Evolutionary conservation across 2,329 filamentous ascomycete species (phyloP).

Genomic region (Endoconidiophora laricicola): DNA sequence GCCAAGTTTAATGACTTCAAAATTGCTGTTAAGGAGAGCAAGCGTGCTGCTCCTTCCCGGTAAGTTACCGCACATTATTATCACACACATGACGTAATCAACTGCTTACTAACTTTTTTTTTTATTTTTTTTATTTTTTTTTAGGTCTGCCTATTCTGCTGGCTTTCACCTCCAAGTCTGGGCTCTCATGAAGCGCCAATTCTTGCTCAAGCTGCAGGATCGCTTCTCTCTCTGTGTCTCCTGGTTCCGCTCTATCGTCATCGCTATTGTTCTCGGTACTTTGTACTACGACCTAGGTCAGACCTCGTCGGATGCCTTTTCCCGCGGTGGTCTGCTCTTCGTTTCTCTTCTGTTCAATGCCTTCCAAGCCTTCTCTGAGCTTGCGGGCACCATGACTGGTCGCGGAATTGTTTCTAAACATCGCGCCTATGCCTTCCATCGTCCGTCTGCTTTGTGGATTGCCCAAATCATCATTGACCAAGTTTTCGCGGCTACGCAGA

Average conservation of each 20-base stretch:
- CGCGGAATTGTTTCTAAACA: slow-evolving; percentile 72
- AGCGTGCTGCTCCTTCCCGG: slow-evolving; percentile 55
- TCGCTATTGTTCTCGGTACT: slow-evolving; percentile 65
- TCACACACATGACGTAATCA: background rate
- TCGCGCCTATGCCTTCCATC: slow-evolving; percentile 65
- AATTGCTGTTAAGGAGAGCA: slow-evolving; percentile 58
- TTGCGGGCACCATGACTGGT: slow-evolving; percentile 59
- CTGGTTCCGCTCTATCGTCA: slow-evolving; percentile 50
- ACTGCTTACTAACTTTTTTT: background rate
- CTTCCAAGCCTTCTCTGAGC: slow-evolving; percentile 70
- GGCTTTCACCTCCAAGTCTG: slow-evolving; percentile 71
- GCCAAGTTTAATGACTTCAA: slow-evolving; percentile 61
- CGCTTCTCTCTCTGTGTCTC: slow-evolving; percentile 59
- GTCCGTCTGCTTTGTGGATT: slow-evolving; percentile 68
- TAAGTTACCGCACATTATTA: slow-evolving; percentile 1
- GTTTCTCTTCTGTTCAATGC: slow-evolving; percentile 68
- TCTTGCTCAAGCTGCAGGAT: slow-evolving; percentile 73
- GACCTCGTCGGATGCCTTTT: slow-evolving; percentile 56
- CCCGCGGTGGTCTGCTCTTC: slow-evolving; percentile 67
- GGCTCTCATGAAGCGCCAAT: slow-evolving; percentile 71
- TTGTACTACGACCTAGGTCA: slow-evolving; percentile 57
- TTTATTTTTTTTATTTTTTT: background rate
- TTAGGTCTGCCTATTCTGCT: slow-evolving; percentile 38
- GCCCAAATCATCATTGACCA: slow-evolving; percentile 68
- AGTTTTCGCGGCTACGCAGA: slow-evolving; percentile 53